A percentile compares a stretch with the other conserved stretches of the same genome.
Evolutionary conservation across 345 rosid species (phyloP).

Genomic region (Rhizophora mangle): DNA sequence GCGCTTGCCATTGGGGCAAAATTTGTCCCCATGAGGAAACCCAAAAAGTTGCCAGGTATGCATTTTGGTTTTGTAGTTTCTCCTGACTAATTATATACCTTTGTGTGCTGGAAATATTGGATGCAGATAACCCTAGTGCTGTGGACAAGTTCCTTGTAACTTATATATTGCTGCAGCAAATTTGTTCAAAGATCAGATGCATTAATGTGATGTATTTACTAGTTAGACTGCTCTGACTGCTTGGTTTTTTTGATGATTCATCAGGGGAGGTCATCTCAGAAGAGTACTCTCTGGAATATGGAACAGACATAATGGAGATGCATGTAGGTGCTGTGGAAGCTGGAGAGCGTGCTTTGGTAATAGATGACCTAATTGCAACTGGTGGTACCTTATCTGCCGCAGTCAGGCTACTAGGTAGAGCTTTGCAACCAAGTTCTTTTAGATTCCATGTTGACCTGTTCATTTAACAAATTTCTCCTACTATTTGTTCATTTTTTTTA

Average conservation of each 20-base stretch:
- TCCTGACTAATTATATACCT: not conserved
- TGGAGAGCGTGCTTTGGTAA: conserved; percentile 80
- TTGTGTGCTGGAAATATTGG: not conserved
- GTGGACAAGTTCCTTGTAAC: not conserved
- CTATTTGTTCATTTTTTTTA: not conserved
- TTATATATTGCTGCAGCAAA: not conserved
- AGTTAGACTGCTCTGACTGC: conserved; percentile 1
- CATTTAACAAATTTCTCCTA: conserved; percentile 6
- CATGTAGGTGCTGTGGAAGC: conserved; percentile 93
- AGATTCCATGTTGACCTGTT: not conserved
- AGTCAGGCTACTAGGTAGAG: conserved; percentile 81
- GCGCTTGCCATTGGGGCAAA: conserved; percentile 98
- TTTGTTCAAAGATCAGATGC: too few species aligned
- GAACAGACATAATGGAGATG: conserved; percentile 93
- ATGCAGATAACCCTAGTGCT: not conserved
- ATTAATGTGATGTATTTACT: too few species aligned
- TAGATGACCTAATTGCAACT: conserved; percentile 95
- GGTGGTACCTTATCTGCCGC: conserved; percentile 96
- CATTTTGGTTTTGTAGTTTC: not conserved
- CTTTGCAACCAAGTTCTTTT: conserved; percentile 4
- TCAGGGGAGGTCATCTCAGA: conserved; percentile 86
- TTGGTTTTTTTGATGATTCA: conserved; percentile 10
- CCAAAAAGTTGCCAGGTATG: conserved; percentile 89
- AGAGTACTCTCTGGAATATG: conserved; percentile 94
- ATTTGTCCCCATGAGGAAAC: conserved; percentile 98